phyloP scores from a whole-genome alignment of 805 yeast species.

The Zygosaccharomyces bailii region DNA sequence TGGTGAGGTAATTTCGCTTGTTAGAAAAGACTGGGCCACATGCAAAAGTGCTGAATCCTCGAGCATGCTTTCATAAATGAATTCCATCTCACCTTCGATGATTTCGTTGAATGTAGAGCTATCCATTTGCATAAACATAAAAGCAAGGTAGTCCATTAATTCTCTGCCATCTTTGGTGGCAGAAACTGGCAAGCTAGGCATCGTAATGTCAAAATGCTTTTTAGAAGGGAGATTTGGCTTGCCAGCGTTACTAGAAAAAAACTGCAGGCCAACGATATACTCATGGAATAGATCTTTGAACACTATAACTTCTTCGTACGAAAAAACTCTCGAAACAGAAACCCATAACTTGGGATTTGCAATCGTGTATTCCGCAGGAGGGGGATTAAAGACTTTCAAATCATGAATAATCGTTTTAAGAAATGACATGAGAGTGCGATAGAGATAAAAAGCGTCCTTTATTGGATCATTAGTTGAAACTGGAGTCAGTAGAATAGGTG shows the following conservation, averaged over 20 bases:
- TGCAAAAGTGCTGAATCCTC: constrained; percentile 83
- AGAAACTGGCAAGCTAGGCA: constrained; percentile 79
- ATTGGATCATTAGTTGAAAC: constrained; percentile 55
- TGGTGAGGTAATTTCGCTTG: constrained; percentile 91
- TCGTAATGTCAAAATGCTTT: constrained; percentile 58
- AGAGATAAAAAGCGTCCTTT: constrained; percentile 83
- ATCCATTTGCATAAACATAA: constrained; percentile 89
- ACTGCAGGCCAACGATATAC: constrained; percentile 73
- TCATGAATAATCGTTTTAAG: constrained; percentile 87
- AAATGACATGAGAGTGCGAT: constrained; percentile 85
- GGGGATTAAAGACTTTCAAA: constrained; percentile 83
- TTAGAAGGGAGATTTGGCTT: constrained; percentile 29
- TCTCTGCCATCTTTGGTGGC: constrained; percentile 93
- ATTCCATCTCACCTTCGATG: constrained; percentile 73
- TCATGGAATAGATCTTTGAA: constrained; percentile 77
- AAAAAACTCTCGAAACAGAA: constrained; percentile 78
- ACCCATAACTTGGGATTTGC: constrained; percentile 65
- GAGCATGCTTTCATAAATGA: constrained; percentile 72
- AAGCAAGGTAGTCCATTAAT: constrained; percentile 90
- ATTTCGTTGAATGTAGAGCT: constrained; percentile 95
- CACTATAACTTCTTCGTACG: constrained; percentile 76
- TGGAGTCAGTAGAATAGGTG: constrained; percentile 60
- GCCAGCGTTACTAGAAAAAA: constrained; percentile 52
- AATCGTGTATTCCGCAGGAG: constrained; percentile 54
- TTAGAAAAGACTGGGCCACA: constrained; percentile 88